Base-by-base conservation (phyloP, 2,329 filamentous ascomycete genomes). In the Fusarium avenaceum region DNA sequence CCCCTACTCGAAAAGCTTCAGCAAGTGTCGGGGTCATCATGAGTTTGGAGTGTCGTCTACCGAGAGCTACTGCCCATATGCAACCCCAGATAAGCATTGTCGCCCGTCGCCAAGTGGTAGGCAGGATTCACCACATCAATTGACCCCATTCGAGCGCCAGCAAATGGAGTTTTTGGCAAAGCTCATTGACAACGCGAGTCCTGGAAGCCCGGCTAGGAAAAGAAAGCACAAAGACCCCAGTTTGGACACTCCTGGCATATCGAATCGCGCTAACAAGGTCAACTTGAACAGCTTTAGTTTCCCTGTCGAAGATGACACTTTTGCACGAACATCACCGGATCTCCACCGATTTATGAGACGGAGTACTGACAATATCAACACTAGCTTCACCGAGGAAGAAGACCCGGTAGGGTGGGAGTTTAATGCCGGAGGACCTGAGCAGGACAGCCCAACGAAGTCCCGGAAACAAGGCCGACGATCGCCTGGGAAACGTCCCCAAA, bases 361-460 rank as follows among this genome's bases (percentile, higher is more conserved):
- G 57, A 89, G 85, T 69, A 79, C 84, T 20, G 87, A 90, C 57
- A 87, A 85, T 51, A 90, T 90, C 69, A 87, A 88, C 75, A 90
- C 87, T 19, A 85, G 80, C 39, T 90, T 90, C 75, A 83, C 83
- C 20, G 79, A 84, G 6, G 82, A 84, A 15, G 83, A 87, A 20
- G 75, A 79, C 43, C 69, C 78, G 7, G 76, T 78, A 33, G 75
- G 78, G 20, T 86, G 82, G 82, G 79, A 84, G 56, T 88, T 88
- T 65, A 86, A 78, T 54, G 86, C 86, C 14, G 85, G 86, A 7
- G 78, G 78, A 33, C 74, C 73, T 71, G 72, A 78, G 67, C 57
- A 65, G 17, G 72, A 70, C 22, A 71, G 69, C n/a, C 69, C 69
- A 40, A 65, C 73, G 24, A 71, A 65, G 49, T 52, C 57, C 32